A percentile compares a stretch with the other conserved stretches of the same genome.
Conservation (phyloP, 208 protist genomes). For the Leishmania tropica region DNA sequence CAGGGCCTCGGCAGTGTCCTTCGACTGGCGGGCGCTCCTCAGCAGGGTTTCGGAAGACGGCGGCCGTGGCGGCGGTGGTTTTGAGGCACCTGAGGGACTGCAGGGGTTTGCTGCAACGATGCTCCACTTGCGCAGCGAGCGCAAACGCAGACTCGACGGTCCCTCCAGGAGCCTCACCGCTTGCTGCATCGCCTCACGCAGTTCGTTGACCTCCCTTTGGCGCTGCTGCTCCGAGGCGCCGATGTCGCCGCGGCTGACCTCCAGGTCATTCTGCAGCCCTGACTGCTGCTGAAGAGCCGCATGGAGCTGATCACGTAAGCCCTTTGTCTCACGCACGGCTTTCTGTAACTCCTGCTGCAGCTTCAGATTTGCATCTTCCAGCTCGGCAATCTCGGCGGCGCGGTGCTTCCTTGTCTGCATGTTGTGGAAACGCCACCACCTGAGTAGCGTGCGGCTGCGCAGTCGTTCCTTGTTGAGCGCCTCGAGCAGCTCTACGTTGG, state of each 20-base stretch:
- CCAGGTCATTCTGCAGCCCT: conserved; percentile 11
- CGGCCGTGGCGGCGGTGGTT: neutral
- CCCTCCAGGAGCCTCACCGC: conserved; percentile 20
- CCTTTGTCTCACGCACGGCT: conserved; percentile 9
- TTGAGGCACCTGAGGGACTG: neutral
- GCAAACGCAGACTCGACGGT: neutral
- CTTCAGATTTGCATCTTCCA: conserved; percentile 9
- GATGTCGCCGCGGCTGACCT: conserved; percentile 7
- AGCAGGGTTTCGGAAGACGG: neutral
- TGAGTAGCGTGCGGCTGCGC: conserved; percentile 25
- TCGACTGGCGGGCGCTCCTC: conserved; percentile 4
- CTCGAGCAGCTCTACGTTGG: conserved; percentile 49
- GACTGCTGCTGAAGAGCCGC: conserved; percentile 8
- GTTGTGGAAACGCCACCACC: conserved; percentile 31
- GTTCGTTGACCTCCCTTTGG: conserved; percentile 16
- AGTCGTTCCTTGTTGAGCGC: conserved; percentile 43
- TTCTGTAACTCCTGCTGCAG: conserved; percentile 15
- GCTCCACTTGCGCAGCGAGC: conserved; percentile 12
- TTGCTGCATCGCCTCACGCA: conserved; percentile 20
- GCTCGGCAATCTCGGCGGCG: conserved; percentile 10
- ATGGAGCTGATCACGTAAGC: conserved; percentile 14
- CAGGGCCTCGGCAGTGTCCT: conserved; percentile 11
- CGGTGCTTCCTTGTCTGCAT: conserved; percentile 3
- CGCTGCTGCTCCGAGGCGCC: conserved; percentile 9
- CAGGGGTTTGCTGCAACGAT: neutral